A percentile compares a stretch with the other conserved stretches of the same genome.
phyloP scores from a whole-genome alignment of 2,329 filamentous ascomycete species.

The Onygenales sp. region DNA sequence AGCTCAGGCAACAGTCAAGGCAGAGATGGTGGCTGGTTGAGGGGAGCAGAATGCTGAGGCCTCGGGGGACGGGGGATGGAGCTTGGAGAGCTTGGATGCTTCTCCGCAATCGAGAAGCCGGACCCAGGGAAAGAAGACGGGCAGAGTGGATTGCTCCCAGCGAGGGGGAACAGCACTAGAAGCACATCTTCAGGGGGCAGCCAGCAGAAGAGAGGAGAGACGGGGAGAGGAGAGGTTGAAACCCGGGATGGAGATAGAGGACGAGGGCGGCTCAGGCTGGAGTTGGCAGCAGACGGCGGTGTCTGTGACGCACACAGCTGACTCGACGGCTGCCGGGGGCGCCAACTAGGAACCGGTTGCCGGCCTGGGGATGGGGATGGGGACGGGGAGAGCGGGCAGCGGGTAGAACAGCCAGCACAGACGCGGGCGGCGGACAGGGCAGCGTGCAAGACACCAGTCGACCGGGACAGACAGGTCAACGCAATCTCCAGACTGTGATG shows the following conservation, averaged over 20 bases:
- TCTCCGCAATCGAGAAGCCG: neutral
- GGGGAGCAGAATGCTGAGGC: neutral
- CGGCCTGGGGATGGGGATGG: too few relatives aligned
- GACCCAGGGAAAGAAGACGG: neutral
- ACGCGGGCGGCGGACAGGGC: too few relatives aligned
- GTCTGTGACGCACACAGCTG: constrained; percentile 1
- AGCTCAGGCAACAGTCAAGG: neutral
- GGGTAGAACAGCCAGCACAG: too few relatives aligned
- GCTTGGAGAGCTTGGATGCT: neutral
- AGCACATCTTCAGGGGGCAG: constrained; percentile 1
- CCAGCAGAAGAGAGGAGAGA: neutral
- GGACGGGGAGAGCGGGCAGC: too few relatives aligned
- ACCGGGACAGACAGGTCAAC: too few relatives aligned
- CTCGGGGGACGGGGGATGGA: neutral
- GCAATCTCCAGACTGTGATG: too few relatives aligned
- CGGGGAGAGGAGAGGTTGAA: neutral
- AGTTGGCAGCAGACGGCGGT: too few relatives aligned
- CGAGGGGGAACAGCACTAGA: constrained; percentile 1
- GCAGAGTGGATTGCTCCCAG: constrained; percentile 2
- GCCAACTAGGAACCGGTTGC: neutral
- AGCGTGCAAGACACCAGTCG: too few relatives aligned
- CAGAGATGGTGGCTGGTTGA: neutral
- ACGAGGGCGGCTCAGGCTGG: neutral
- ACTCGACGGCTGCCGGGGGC: neutral
- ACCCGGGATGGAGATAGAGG: neutral